These are phyloP conservation scores for Mycena citricolor DNA, from an alignment of 1,284 basidiomycete genomes.

Conservation along the genomic window DNA sequence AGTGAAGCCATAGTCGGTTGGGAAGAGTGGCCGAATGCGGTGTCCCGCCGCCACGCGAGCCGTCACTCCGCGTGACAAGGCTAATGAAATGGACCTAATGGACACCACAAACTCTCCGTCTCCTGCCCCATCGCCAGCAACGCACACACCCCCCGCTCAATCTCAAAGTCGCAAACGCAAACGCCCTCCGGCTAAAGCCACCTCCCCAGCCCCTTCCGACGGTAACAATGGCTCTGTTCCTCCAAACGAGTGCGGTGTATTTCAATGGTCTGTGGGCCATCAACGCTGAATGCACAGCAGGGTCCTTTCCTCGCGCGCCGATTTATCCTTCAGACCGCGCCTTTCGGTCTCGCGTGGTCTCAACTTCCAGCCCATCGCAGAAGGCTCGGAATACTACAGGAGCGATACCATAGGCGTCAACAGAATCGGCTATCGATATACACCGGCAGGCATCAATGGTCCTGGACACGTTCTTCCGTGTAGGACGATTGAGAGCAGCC, in stretches of 20 bases:
- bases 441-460: constrained; percentile 73
- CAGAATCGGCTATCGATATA: constrained; percentile 76
- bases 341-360: constrained; percentile 73
- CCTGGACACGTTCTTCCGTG: constrained; percentile 61
- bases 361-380: constrained; percentile 55
- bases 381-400: constrained; percentile 56
- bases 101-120: constrained; percentile 6
- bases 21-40: no score
- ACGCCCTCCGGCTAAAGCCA: constrained; percentile 35
- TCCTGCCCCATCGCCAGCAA: not conserved
- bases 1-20: constrained; percentile 51
- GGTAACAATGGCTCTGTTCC: constrained; percentile 31
- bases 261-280: constrained; percentile 3
- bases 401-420: constrained; percentile 75
- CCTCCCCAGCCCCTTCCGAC: constrained; percentile 49
- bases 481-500: constrained; percentile 77
- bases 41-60: no score
- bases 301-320: constrained; percentile 61
- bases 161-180: constrained; percentile 40
- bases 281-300: constrained; percentile 31
- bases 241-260: constrained; percentile 36
- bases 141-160: not conserved
- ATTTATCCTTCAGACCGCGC: constrained; percentile 63
- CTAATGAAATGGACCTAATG: not conserved
- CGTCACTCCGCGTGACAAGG: not conserved